These are phyloP conservation scores for Coelastrella sp. DNA, from an alignment of 139 green algal species.

Conservation along the genomic window DNA sequence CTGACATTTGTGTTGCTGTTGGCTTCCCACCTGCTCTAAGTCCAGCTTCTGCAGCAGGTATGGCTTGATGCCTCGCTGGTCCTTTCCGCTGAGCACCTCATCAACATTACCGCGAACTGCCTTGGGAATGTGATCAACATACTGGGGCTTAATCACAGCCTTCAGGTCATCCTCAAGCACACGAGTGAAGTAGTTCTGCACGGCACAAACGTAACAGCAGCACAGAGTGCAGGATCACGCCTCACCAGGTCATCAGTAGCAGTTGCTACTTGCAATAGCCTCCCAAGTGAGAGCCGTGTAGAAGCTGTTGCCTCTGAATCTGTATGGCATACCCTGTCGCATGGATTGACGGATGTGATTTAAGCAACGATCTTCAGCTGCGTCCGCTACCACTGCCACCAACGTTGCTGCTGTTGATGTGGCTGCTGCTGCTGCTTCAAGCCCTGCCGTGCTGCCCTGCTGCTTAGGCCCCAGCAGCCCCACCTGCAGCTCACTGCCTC, in stretches of 20 bases:
- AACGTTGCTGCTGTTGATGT: too few relatives aligned
- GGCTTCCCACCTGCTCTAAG: constrained; percentile 81
- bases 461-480: too few relatives aligned
- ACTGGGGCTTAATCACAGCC: constrained; percentile 78
- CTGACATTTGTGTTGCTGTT: neutral
- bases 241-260: too few relatives aligned
- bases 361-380: too few relatives aligned
- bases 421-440: too few relatives aligned
- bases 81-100: constrained; percentile 86
- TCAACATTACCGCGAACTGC: constrained; percentile 93
- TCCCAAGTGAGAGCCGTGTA: too few relatives aligned
- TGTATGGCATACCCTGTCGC: too few relatives aligned
- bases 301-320: too few relatives aligned
- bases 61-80: constrained; percentile 81
- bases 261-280: too few relatives aligned
- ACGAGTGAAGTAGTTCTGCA: constrained; percentile 98
- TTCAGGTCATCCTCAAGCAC: constrained; percentile 98
- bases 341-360: too few relatives aligned
- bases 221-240: neutral
- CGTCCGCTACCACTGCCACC: too few relatives aligned
- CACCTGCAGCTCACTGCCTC: constrained; percentile 92
- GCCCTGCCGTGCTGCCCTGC: too few relatives aligned
- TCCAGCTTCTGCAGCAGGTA: constrained; percentile 86
- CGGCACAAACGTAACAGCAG: neutral
- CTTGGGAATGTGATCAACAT: constrained; percentile 97